These are phyloP conservation scores for Sporothrix variecibatus DNA, from an alignment of 2,329 filamentous ascomycete species.

Conservation along the genomic window DNA sequence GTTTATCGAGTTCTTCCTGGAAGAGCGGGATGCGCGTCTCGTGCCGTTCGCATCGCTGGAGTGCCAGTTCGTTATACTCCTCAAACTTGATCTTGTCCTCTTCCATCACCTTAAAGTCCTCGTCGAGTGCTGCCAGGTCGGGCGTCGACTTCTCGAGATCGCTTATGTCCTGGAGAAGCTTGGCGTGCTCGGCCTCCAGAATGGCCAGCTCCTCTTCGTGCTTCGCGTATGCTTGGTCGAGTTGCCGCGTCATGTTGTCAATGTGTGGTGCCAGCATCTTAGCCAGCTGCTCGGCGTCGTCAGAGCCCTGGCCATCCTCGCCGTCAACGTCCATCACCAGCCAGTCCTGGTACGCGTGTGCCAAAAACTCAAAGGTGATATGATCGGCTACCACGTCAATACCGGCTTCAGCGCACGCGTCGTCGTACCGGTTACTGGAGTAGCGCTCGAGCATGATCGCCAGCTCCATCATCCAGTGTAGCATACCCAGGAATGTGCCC, in stretches of 20 bases:
- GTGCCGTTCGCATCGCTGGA: slow-evolving; percentile 86
- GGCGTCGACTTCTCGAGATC: slow-evolving; percentile 85
- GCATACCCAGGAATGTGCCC: slow-evolving; percentile 87
- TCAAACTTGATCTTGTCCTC: slow-evolving; percentile 95
- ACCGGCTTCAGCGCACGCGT: slow-evolving; percentile 84
- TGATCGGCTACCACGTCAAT: slow-evolving; percentile 86
- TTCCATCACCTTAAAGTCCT: slow-evolving; percentile 89
- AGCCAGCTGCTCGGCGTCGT: slow-evolving; percentile 76
- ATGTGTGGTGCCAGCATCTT: slow-evolving; percentile 80
- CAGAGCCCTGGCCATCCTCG: slow-evolving; percentile 70
- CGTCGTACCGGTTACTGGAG: slow-evolving; percentile 75
- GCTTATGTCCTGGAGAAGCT: slow-evolving; percentile 81
- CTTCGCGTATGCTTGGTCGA: slow-evolving; percentile 80
- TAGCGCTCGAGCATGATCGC: slow-evolving; percentile 92
- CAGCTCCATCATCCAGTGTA: slow-evolving; percentile 99
- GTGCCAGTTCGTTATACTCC: slow-evolving; percentile 83
- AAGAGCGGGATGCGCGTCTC: slow-evolving; percentile 76
- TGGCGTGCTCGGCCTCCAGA: slow-evolving; percentile 82
- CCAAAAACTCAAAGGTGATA: slow-evolving; percentile 92
- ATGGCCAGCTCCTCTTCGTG: slow-evolving; percentile 82
- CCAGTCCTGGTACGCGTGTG: slow-evolving; percentile 90
- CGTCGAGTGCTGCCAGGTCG: slow-evolving; percentile 79
- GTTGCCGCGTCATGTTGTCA: slow-evolving; percentile 82
- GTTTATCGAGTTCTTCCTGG: slow-evolving; percentile 83
- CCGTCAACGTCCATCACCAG: slow-evolving; percentile 86